Base-by-base conservation (phyloP, 306 rosid species). In the Acacia melanoxylon region DNA sequence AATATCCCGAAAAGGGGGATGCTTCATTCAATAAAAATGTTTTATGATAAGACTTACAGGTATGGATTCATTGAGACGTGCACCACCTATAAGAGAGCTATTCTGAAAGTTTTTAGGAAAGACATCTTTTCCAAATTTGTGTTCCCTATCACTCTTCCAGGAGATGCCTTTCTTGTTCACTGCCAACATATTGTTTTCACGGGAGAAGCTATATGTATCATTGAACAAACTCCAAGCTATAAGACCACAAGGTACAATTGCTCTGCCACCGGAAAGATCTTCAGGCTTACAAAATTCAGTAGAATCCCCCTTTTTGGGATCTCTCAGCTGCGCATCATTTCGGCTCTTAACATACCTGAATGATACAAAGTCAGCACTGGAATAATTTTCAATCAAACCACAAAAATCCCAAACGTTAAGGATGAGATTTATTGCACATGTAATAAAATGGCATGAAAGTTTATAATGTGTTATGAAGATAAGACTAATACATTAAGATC, bases 201-300 rank as follows among this genome's bases (percentile, higher is more conserved):
- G 89, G 1, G 97, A 58, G 86, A 95, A 93, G 75, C 0, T 48
- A 81, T 95, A 95, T 2, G 99, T 95, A 81, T 95, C 99, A 15
- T 95, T 95, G 85, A 95, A 95, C 92, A 95, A 81, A 76, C 99
- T 95, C 99, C 99, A 95, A 44, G 99, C 99, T 33, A 95, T 93
- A 59, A 95, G 98, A 86, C 99, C 99, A 83, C 99, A 95, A 45
- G 99, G 99, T 78, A 95, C 86, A 72, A 95, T 86, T 56, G 89
- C 77, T 11, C 0, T 16, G 56, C 90, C 94, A 58, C 86, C 63
- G 35, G n/a, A 74, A 46, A 3, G 0, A 74, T 81, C 86, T 85
- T 96, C 99, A 22, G 98, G 99, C 45, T 91, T 78, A 84, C 99
- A 96, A 77, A 74, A 54, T 78, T 86, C 72, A 63, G 74, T 82